A percentile compares a stretch with the other conserved stretches of the same genome.
Conservation (phyloP, 1,139 yeast genomes). For the Blastobotrys raffinosifermentans region DNA sequence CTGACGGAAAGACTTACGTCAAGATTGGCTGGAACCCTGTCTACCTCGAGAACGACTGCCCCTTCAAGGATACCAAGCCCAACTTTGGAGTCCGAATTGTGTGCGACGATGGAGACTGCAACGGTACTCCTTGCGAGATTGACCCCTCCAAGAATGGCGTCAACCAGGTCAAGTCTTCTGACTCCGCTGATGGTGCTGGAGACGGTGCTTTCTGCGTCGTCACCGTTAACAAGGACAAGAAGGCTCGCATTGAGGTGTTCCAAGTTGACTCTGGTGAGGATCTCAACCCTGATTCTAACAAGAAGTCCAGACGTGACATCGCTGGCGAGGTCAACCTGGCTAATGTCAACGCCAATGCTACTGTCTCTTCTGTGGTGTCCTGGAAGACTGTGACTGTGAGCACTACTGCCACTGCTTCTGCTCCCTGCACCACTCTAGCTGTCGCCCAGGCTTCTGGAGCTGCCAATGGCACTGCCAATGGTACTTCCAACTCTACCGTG, state of each 20-base stretch:
- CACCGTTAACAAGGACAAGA: slow-evolving; percentile 59
- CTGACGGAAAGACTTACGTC: slow-evolving; percentile 60
- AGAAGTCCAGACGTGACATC: background rate
- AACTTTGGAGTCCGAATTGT: slow-evolving; percentile 64
- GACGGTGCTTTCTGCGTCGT: slow-evolving; percentile 78
- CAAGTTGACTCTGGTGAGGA: slow-evolving; percentile 24
- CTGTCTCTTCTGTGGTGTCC: background rate
- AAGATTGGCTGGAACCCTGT: slow-evolving; percentile 91
- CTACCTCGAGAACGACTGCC: slow-evolving; percentile 52
- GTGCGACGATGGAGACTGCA: slow-evolving; percentile 64
- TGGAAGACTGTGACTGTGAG: slow-evolving; percentile 3
- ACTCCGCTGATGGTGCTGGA: slow-evolving; percentile 44
- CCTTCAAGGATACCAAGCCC: slow-evolving; percentile 53
- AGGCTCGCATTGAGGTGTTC: slow-evolving; percentile 71
- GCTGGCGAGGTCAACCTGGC: too few species aligned
- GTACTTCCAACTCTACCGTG: slow-evolving; percentile 15
- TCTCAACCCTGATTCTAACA: background rate
- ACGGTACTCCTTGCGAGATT: slow-evolving; percentile 72
- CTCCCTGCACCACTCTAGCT: slow-evolving; percentile 16
- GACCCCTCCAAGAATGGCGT: slow-evolving; percentile 60
- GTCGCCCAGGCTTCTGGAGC: slow-evolving; percentile 9
- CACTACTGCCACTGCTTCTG: slow-evolving; percentile 4
- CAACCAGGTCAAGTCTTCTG: slow-evolving; percentile 43
- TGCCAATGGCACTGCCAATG: slow-evolving; percentile 19
- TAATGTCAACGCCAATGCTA: too few species aligned